Percentiles rank a stretch among this genome's conserved stretches.
Evolutionary conservation across 148 eudicot species (phyloP).

Genomic region (Rhododendron vialii): DNA sequence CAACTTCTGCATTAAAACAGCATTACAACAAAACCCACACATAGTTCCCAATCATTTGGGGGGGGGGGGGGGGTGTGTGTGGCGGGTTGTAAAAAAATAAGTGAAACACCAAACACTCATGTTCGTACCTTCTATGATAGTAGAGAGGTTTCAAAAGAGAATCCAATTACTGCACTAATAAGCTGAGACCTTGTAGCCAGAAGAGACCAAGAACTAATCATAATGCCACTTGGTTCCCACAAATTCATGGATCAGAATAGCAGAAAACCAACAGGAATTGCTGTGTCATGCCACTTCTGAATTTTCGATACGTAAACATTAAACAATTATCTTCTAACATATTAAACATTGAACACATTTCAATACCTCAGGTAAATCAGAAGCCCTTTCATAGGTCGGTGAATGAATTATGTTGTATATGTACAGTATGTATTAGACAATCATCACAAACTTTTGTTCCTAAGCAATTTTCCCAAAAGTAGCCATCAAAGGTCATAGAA

Average conservation of each 20-base stretch:
- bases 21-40: not conserved
- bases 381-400: not conserved
- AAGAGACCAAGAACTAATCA: not conserved
- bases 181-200: not conserved
- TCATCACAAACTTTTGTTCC: not conserved
- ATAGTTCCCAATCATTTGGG: too few species aligned
- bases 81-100: too few species aligned
- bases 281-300: not conserved
- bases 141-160: not conserved
- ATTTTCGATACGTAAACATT: not conserved
- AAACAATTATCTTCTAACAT: not conserved
- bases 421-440: not conserved
- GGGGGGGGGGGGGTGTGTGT: too few species aligned
- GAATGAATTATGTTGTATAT: too few species aligned
- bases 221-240: not conserved
- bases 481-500: not conserved
- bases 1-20: not conserved
- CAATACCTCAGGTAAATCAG: not conserved
- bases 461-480: not conserved
- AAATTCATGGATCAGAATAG: not conserved
- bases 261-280: not conserved
- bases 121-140: not conserved
- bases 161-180: not conserved
- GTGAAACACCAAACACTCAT: not conserved
- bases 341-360: not conserved